Base-by-base conservation (phyloP, 139 green algal species). In the Deuterostichococcus epilithicus region DNA sequence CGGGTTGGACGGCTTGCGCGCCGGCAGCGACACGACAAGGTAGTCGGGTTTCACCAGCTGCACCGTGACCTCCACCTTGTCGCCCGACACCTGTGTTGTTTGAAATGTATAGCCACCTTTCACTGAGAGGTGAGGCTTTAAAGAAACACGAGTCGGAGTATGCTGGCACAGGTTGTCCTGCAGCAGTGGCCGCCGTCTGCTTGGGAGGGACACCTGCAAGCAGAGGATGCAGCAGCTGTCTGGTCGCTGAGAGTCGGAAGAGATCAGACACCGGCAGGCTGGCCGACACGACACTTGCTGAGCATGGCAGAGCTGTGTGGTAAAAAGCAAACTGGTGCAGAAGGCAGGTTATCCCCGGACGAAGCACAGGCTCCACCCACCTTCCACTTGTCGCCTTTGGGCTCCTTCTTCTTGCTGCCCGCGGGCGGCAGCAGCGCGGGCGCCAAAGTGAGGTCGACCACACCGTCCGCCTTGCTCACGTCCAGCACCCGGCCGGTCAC, bases 21-120 rank as follows among this genome's bases (percentile, higher is more conserved):
- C 26, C 0, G 88, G 86, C 30, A 96, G 36, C 0, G 81, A 88
- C 30, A 94, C 63, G 52, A 96, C 85, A 22, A 78, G 42, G 80
- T 93, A 93, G 30, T 91, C 75, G 36, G 81, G 66, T 78, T 93
- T 92, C 37, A 87, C 83, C 70, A 92, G 78, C 73, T 92, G 82
- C 70, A 95, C 86, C 10, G 78, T 69, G 5, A 80, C 88, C 37
- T 83, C 77, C 52, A 88, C 69, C 35, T 63, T 34, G 30, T 79
- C 30, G 32, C 75, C 42, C 8, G 42, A 52, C 42, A 52, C 42
- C 42, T 52, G 42, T 52, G 13, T 52, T 8, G 13, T 8, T 52
- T n/a, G n/a, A n/a, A n/a, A n/a, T n/a, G n/a, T n/a, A n/a, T n/a
- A n/a, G n/a, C n/a, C n/a, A n/a, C n/a, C n/a, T n/a, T n/a, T n/a